Base-by-base conservation (phyloP, 257 asterid species). In the Scutellaria barbata region DNA sequence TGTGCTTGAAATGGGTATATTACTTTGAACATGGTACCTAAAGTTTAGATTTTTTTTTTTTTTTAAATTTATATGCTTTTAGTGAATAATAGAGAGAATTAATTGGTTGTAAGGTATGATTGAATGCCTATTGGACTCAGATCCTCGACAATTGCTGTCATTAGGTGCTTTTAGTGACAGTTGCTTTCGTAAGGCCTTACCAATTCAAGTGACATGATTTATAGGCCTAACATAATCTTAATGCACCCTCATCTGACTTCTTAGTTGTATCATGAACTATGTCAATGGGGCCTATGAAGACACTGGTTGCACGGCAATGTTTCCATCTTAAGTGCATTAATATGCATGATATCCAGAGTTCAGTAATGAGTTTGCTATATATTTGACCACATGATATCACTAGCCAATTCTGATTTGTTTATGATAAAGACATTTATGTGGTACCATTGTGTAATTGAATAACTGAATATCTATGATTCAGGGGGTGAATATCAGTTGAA, bases 41-140 rank as follows among this genome's bases (percentile, higher is more conserved):
- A 51, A 14, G 41, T 59, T 56, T 57, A 20, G 55, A 50, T 64
- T 64, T 35, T 56, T 25, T 35, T 22, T 22, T 22, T 22, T 22
- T 22, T 22, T 22, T 68, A 51, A 8, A 37, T 5, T 63, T 58
- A 8, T 18, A 6, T 10, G 61, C 67, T 63, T 56, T 41, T 77
- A 16, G 77, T 58, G 14, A 22, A 1, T 22, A 39, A 40, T 67
- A 40, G 74, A 11, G 69, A 40, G 10, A 57, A 77, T 33, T n/a
- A 48, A 60, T 8, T 20, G 45, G 46, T 18, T 11, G 6, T 54
- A 20, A 52, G 56, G n/a, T 52, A 13, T 78, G 54, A 58, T 52
- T 53, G 68, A 55, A 63, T 68, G 64, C 47, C 37, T 43, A 0
- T 57, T 68, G 18, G 68, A 12, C 41, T 67, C 22, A 58, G 67